phyloP scores from a whole-genome alignment of 176 grass and related monocot genomes.

The Oryza longistaminata region DNA sequence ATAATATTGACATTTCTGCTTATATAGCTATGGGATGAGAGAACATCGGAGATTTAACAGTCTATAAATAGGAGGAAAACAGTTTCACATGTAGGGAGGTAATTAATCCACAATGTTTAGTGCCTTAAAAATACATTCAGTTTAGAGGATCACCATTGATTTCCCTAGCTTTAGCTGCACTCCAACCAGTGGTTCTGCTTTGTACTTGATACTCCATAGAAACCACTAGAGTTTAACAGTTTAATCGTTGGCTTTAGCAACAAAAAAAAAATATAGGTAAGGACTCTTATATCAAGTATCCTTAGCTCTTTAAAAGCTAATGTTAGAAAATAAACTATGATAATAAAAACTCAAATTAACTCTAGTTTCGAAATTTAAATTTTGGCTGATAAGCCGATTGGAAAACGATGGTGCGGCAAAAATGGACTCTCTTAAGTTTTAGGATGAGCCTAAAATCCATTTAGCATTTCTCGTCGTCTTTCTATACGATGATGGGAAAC shows the following conservation, averaged over 20 bases:
- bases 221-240: not conserved
- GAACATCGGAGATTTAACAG: not conserved
- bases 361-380: too few relatives aligned
- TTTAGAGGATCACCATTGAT: not conserved
- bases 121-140: not conserved
- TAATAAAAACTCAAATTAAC: too few relatives aligned
- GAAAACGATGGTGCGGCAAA: not conserved
- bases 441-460: not conserved
- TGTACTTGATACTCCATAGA: not conserved
- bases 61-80: slow-evolving; percentile 27
- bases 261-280: too few relatives aligned
- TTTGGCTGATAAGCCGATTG: too few relatives aligned
- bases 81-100: slow-evolving; percentile 8
- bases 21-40: slow-evolving; percentile 22
- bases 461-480: not conserved
- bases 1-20: not conserved
- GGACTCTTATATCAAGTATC: too few relatives aligned
- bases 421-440: not conserved
- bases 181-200: not conserved
- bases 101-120: not conserved
- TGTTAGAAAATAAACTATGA: too few relatives aligned
- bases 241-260: too few relatives aligned
- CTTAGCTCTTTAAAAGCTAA: too few relatives aligned
- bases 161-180: not conserved
- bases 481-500: not conserved